These are phyloP conservation scores for Calcarisporium arbuscula DNA, from an alignment of 2,329 filamentous ascomycete genomes.

Conservation along the genomic window DNA sequence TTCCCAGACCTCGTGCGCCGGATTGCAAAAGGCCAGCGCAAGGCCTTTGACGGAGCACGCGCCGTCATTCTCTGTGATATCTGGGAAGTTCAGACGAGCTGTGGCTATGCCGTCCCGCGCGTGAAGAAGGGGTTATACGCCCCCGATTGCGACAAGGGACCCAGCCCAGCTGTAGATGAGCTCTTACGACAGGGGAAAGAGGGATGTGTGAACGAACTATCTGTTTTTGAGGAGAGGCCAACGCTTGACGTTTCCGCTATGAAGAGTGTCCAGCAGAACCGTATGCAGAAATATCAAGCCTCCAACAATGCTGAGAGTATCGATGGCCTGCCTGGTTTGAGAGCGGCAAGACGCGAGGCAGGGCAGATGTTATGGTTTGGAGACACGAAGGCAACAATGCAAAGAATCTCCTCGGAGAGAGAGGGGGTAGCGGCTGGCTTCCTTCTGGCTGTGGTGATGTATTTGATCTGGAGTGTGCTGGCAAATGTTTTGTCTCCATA, in stretches of 20 bases:
- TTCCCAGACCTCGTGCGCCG: slow-evolving; percentile 43
- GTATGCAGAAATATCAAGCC: slow-evolving; percentile 48
- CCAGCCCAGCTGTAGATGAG: slow-evolving; percentile 14
- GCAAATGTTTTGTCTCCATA: slow-evolving; percentile 1
- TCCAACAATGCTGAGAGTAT: slow-evolving; percentile 49
- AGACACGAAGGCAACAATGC: slow-evolving; percentile 24
- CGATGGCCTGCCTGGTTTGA: slow-evolving; percentile 53
- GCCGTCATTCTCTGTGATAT: slow-evolving; percentile 57
- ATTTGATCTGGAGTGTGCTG: slow-evolving; percentile 17
- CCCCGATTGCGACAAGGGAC: slow-evolving; percentile 14
- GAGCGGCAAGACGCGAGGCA: slow-evolving; percentile 40
- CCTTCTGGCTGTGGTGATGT: slow-evolving; percentile 21
- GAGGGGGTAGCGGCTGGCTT: slow-evolving; percentile 27
- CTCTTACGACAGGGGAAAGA: slow-evolving; percentile 18
- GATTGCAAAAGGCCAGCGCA: slow-evolving; percentile 28
- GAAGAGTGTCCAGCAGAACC: slow-evolving; percentile 42
- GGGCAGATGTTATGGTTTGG: slow-evolving; percentile 42
- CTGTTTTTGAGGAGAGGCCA: slow-evolving; percentile 46
- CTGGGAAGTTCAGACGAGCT: slow-evolving; percentile 61
- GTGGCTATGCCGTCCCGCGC: slow-evolving; percentile 58
- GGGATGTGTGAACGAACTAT: slow-evolving; percentile 23
- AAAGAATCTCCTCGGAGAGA: slow-evolving; percentile 21
- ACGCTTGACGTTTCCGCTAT: slow-evolving; percentile 47
- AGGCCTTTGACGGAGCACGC: slow-evolving; percentile 41
- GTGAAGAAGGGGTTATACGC: slow-evolving; percentile 35